phyloP scores from a whole-genome alignment of 306 rosid genomes.

The Ormosia emarginata region DNA sequence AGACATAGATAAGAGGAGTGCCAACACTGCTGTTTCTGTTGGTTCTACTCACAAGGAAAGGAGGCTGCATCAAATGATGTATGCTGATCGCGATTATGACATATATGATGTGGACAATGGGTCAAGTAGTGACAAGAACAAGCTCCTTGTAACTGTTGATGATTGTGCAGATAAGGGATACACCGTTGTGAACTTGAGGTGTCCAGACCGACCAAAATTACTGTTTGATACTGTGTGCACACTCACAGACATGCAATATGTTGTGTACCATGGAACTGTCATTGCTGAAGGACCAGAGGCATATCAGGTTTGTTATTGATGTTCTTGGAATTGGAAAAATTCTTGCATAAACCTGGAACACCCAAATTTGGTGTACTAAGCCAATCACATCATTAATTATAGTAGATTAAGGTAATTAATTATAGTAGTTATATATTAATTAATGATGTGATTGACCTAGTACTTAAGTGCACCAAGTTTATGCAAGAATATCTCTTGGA shows the following conservation, averaged over 20 bases:
- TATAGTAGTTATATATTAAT: too few relatives aligned
- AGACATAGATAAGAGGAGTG: conserved; percentile 72
- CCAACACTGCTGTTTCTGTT: conserved; percentile 90
- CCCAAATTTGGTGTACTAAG: too few relatives aligned
- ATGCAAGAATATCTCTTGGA: neutral
- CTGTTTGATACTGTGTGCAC: conserved; percentile 87
- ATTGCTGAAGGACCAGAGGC: conserved; percentile 96
- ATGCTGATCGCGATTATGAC: conserved; percentile 94
- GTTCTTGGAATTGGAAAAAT: neutral
- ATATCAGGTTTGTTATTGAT: conserved; percentile 59
- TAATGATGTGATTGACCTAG: too few relatives aligned
- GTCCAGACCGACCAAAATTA: conserved; percentile 86
- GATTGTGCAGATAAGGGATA: conserved; percentile 79
- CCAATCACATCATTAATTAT: too few relatives aligned
- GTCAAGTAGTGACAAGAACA: conserved; percentile 53
- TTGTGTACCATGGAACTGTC: conserved; percentile 86
- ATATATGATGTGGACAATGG: conserved; percentile 37
- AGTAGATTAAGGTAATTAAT: too few relatives aligned
- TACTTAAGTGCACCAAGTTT: too few relatives aligned
- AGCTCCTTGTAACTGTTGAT: conserved; percentile 65
- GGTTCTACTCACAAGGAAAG: conserved; percentile 94
- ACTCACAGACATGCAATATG: conserved; percentile 94
- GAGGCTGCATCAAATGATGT: conserved; percentile 98
- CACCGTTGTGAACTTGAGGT: conserved; percentile 90
- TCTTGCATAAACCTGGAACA: too few relatives aligned